Evolutionary conservation across 768 basidiomycete species (phyloP).

Genomic region (Pleurotus cornucopiae): DNA sequence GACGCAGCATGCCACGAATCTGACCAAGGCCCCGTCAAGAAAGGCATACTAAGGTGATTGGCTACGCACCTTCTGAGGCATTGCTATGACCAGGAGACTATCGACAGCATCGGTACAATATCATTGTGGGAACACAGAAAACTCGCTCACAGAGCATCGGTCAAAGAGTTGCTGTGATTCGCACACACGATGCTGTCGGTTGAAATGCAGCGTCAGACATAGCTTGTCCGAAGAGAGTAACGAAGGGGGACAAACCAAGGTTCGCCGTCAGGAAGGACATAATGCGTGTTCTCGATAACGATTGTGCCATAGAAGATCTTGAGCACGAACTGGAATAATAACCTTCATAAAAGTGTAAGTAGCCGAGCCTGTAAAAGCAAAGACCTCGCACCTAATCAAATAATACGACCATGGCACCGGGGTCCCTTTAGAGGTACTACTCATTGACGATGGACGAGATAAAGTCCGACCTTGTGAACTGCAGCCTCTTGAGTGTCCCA

Average conservation of each 20-base stretch:
- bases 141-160: slow-evolving; percentile 72
- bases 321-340: slow-evolving; percentile 77
- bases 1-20: slow-evolving; percentile 74
- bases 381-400: slow-evolving; percentile 50
- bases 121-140: neutral
- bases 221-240: neutral
- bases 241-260: slow-evolving; percentile 53
- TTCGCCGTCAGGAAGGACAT: slow-evolving; percentile 66
- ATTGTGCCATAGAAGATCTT: slow-evolving; percentile 91
- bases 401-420: slow-evolving; percentile 61
- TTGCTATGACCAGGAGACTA: slow-evolving; percentile 70
- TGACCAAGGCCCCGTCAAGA: slow-evolving; percentile 19
- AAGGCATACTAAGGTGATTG: neutral
- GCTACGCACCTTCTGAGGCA: slow-evolving; percentile 57
- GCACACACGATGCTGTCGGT: slow-evolving; percentile 69
- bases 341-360: slow-evolving; percentile 27
- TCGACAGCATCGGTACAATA: neutral
- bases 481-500: neutral
- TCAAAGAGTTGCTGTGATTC: slow-evolving; percentile 84
- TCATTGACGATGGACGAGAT: neutral
- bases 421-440: slow-evolving; percentile 31
- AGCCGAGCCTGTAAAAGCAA: neutral
- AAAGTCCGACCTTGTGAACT: neutral
- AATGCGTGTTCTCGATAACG: slow-evolving; percentile 72
- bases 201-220: slow-evolving; percentile 1